Evolutionary conservation across 1,284 basidiomycete genomes (phyloP).

Genomic region (Rhizoctonia solani): DNA sequence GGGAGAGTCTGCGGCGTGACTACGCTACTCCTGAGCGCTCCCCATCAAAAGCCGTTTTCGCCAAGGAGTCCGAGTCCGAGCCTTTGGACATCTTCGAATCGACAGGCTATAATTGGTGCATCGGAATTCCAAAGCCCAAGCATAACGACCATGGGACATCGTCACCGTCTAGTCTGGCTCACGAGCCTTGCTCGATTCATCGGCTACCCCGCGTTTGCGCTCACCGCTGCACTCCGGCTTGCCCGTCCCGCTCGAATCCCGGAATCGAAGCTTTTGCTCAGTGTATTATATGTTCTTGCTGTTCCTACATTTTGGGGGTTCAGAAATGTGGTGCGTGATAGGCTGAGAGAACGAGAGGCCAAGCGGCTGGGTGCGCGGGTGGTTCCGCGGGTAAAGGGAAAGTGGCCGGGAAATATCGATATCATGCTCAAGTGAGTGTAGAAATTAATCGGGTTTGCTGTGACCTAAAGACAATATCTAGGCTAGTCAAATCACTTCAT

Average conservation of each 20-base stretch:
- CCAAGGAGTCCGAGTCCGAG: no score
- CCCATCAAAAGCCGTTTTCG: no score
- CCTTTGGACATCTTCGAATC: no score
- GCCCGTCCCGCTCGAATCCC: not conserved
- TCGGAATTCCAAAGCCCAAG: not conserved
- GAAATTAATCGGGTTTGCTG: not conserved
- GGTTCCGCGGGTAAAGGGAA: slow-evolving; percentile 25
- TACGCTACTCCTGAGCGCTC: no score
- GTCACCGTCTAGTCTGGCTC: slow-evolving; percentile 24
- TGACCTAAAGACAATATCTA: not conserved
- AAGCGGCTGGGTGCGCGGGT: slow-evolving; percentile 11
- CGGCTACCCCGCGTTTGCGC: slow-evolving; percentile 5
- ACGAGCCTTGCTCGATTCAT: slow-evolving; percentile 2
- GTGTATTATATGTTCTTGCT: slow-evolving; percentile 22
- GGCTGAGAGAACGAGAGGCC: not conserved
- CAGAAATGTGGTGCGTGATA: not conserved
- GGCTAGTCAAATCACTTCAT: not conserved
- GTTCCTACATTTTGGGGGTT: slow-evolving; percentile 25
- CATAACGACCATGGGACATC: not conserved
- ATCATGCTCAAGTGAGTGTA: slow-evolving; percentile 23
- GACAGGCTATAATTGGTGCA: no score
- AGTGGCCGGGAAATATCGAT: slow-evolving; percentile 34
- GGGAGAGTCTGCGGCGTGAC: no score
- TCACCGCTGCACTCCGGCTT: not conserved
- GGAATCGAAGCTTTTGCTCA: not conserved